A percentile compares a stretch with the other conserved stretches of the same genome.
phyloP scores from a whole-genome alignment of 495 filamentous ascomycete species.

The Aspergillus hancockii region DNA sequence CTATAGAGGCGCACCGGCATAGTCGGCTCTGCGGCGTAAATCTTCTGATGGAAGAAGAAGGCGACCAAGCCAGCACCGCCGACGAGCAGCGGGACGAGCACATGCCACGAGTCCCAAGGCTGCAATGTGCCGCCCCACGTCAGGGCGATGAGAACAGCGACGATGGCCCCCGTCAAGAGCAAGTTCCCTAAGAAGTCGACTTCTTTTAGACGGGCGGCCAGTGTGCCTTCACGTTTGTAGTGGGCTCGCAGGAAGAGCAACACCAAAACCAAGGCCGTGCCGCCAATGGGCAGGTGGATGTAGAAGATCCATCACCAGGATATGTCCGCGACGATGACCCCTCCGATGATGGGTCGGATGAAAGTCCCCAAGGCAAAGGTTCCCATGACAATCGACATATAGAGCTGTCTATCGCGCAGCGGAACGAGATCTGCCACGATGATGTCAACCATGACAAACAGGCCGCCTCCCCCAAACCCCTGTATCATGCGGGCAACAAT shows the following conservation, averaged over 20 bases:
- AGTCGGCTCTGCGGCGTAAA: constrained; percentile 17
- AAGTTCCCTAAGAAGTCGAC: constrained; percentile 55
- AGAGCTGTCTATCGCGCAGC: constrained; percentile 30
- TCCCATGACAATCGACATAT: constrained; percentile 3
- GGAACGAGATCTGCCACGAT: constrained; percentile 36
- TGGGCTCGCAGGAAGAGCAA: constrained; percentile 30
- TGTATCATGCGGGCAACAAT: constrained; percentile 24
- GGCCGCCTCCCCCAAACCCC: constrained; percentile 23
- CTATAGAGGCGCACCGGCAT: constrained; percentile 21
- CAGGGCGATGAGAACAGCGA: constrained; percentile 50
- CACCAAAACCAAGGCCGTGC: too few species aligned
- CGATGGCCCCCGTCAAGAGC: constrained; percentile 44
- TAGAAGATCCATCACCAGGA: constrained; percentile 10
- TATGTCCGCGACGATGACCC: neutral
- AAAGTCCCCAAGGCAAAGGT: neutral
- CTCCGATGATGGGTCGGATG: constrained; percentile 1
- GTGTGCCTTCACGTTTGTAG: constrained; percentile 11
- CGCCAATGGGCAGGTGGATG: constrained; percentile 7
- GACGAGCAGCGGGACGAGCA: constrained; percentile 36
- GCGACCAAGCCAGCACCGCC: constrained; percentile 20
- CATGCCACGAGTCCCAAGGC: constrained; percentile 48
- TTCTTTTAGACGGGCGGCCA: constrained; percentile 29
- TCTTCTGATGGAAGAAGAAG: constrained; percentile 17
- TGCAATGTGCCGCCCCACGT: constrained; percentile 53
- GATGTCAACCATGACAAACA: constrained; percentile 20